A percentile compares a stretch with the other conserved stretches of the same genome.
These are phyloP conservation scores for Puya raimondii DNA, from an alignment of 176 grass and related monocot species.

Conservation along the genomic window DNA sequence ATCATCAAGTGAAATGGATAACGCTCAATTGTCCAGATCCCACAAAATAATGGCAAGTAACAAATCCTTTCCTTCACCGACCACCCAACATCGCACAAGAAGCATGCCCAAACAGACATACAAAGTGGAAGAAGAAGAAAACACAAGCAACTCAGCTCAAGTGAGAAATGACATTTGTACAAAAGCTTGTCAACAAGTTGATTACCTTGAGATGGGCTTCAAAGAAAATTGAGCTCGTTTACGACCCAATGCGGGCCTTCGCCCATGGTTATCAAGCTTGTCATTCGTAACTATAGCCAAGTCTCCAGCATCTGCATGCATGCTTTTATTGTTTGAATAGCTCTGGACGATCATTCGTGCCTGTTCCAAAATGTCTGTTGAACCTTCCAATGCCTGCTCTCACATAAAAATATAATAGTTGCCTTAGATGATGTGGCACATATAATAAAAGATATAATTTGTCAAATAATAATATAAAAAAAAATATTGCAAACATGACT, in stretches of 20 bases:
- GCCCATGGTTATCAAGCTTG: constrained; percentile 20
- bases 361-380: constrained; percentile 31
- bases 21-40: too few relatives aligned
- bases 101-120: too few relatives aligned
- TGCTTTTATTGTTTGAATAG: constrained; percentile 5
- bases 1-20: too few relatives aligned
- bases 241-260: constrained; percentile 29
- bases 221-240: constrained; percentile 35
- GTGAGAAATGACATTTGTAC: neutral
- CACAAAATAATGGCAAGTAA: too few relatives aligned
- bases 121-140: neutral
- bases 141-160: neutral
- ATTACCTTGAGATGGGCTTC: constrained; percentile 21
- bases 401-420: neutral
- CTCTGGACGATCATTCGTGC: constrained; percentile 19
- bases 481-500: too few relatives aligned
- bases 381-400: constrained; percentile 10
- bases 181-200: neutral
- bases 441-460: too few relatives aligned
- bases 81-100: too few relatives aligned
- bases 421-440: too few relatives aligned
- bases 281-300: neutral
- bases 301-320: constrained; percentile 18
- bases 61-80: too few relatives aligned
- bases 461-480: too few relatives aligned